These are phyloP conservation scores for Solanum habrochaites DNA, from an alignment of 257 asterid genomes.

Conservation along the genomic window DNA sequence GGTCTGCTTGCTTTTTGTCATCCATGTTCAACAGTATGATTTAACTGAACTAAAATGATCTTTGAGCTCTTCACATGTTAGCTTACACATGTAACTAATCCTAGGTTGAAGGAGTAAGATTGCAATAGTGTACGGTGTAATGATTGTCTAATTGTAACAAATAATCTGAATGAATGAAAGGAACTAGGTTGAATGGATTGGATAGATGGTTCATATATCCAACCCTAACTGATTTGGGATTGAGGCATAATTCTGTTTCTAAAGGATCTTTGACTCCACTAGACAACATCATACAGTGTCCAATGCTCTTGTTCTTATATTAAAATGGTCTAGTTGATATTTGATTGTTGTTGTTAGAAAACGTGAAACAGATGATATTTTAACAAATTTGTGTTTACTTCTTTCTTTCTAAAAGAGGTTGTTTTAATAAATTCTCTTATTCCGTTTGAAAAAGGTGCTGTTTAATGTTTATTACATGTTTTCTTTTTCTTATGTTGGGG, in stretches of 20 bases:
- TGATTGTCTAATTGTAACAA: background rate
- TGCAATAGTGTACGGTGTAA: background rate
- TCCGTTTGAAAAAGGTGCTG: background rate
- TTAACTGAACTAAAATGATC: background rate
- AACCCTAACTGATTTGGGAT: background rate
- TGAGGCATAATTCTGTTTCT: background rate
- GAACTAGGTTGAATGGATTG: background rate
- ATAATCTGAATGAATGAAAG: background rate
- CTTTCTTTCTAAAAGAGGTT: background rate
- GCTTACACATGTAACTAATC: background rate
- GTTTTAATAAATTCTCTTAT: background rate
- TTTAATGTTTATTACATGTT: background rate
- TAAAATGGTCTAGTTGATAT: background rate
- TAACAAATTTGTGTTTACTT: background rate
- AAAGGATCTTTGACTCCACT: background rate
- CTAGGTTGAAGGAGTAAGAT: background rate
- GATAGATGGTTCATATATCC: background rate
- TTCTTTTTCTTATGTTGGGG: background rate
- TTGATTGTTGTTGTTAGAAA: background rate
- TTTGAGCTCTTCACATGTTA: background rate
- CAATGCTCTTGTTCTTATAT: background rate
- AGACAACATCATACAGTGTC: background rate
- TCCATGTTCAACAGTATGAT: background rate
- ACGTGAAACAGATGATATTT: background rate
- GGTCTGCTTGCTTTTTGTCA: background rate